phyloP scores from a whole-genome alignment of 805 yeast species.

The Metschnikowia bowlesiae region DNA sequence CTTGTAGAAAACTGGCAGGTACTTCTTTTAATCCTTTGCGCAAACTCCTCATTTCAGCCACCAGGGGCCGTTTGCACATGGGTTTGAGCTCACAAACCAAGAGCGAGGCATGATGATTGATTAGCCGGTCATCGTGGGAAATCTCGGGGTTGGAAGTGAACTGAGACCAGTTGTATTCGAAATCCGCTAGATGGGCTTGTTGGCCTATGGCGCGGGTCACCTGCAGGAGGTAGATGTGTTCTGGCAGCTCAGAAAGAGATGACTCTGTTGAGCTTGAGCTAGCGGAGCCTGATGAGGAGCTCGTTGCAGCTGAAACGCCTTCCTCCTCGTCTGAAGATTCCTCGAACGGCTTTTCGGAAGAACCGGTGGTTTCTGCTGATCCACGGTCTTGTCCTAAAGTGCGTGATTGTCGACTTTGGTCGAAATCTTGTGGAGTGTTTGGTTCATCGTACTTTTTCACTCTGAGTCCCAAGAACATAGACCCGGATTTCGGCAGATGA shows the following conservation, averaged over 20 bases:
- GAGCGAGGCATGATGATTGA: slow-evolving; percentile 14
- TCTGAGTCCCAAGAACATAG: slow-evolving; percentile 14
- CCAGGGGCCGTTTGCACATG: slow-evolving; percentile 2
- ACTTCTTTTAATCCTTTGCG: neutral
- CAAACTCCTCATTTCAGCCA: neutral
- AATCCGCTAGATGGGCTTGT: slow-evolving; percentile 8
- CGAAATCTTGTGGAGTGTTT: too few species aligned
- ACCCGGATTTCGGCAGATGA: slow-evolving; percentile 6
- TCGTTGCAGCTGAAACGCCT: neutral
- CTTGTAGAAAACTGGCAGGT: neutral
- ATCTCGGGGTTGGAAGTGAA: slow-evolving; percentile 2
- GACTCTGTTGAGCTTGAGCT: neutral
- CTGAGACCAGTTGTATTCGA: slow-evolving; percentile 7
- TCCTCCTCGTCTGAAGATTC: neutral
- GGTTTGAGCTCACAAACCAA: slow-evolving; percentile 13
- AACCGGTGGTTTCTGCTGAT: neutral
- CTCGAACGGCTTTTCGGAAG: neutral
- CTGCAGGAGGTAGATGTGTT: slow-evolving; percentile 7
- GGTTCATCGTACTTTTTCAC: slow-evolving; percentile 2
- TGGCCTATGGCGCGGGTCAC: slow-evolving; percentile 10
- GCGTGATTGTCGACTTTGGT: neutral
- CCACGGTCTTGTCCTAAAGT: neutral
- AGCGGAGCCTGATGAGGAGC: neutral
- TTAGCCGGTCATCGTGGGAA: neutral
- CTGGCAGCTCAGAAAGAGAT: neutral